Base-by-base conservation (phyloP, 768 basidiomycete genomes). In the Panellus pusillus region DNA sequence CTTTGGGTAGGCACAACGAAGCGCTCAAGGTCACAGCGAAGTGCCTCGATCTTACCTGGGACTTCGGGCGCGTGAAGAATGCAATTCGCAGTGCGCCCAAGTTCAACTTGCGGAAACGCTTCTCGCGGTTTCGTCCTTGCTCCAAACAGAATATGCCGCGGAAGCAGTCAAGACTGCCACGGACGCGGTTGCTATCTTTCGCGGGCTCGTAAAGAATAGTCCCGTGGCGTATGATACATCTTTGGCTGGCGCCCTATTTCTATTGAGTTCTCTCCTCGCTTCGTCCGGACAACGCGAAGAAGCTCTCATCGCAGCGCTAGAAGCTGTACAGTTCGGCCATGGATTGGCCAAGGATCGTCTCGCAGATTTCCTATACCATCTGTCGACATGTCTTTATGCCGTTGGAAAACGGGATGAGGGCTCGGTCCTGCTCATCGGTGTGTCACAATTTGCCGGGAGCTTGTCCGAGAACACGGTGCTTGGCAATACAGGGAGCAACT, bases 401-500 rank as follows among this genome's bases (percentile, higher is more conserved):
- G 54, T 32, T 11, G 58, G 58, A 2, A 55, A 43, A 12, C 13
- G 12, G 12, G 40, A 55, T 19, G 41, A 49, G 17, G 49, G 8
- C 28, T 40, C 15, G 15, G 40, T 31, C 47, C 50, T 20, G 58
- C 58, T 6, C 54, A 52, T 13, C 40, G 18, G 14, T 50, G 50
- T 9, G 58, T 60, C 14, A 45, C 48, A 3, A n/a, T 55, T 17
- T 50, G 54, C 1, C 54, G 54, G 8, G 43, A 40, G 29, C 41
- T 55, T 6, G 50, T 43, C 6, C 8, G 31, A 9, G 54, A 59
- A 29, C 35, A 49, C 32, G 44, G 35, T 17, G 42, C 54, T 4
- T 60, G 58, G 58, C 41, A 52, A n/a, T 55, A 40, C 42, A 55
- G 52, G 20, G 46, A 55, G 50, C 46, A 55, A 17, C 58, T 60